Evolutionary conservation across 768 basidiomycete genomes (phyloP).

Genomic region (Cystobasidium onofrii): DNA sequence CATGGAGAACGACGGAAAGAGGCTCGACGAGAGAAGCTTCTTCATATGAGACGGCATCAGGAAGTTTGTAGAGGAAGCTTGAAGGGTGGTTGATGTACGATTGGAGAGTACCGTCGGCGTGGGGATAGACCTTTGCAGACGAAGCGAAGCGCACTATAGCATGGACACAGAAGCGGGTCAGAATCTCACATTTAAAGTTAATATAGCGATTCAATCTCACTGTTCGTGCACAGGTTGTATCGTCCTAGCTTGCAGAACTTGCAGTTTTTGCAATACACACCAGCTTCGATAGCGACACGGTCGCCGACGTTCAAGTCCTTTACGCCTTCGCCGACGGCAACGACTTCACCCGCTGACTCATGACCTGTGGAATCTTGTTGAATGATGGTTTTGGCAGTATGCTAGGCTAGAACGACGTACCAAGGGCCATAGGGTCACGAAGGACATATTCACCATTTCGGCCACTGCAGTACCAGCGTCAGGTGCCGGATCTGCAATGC

Average conservation of each 20-base stretch:
- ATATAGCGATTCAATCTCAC: too few species aligned
- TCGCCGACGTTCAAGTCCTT: constrained; percentile 43
- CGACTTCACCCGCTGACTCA: constrained; percentile 47
- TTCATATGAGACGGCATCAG: constrained; percentile 66
- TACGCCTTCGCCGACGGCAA: constrained; percentile 46
- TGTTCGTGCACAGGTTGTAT: constrained; percentile 84
- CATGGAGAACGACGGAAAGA: constrained; percentile 75
- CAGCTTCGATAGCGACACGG: constrained; percentile 61
- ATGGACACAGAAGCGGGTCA: too few species aligned
- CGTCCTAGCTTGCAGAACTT: constrained; percentile 53
- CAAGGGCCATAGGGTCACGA: constrained; percentile 76
- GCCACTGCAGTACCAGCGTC: constrained; percentile 42
- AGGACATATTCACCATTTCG: constrained; percentile 88
- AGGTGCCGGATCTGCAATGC: too few species aligned
- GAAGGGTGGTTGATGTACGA: constrained; percentile 74
- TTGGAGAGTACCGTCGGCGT: constrained; percentile 85
- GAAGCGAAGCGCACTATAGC: constrained; percentile 69
- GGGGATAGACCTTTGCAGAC: constrained; percentile 83
- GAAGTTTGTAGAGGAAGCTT: constrained; percentile 47
- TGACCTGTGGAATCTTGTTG: constrained; percentile 54
- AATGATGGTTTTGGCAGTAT: neutral
- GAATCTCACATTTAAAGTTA: neutral
- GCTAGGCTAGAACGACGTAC: constrained; percentile 43
- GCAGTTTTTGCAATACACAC: constrained; percentile 68
- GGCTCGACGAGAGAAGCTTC: constrained; percentile 86